Base-by-base conservation (phyloP, 139 green algal genomes). In the Medakamo hakoo region DNA sequence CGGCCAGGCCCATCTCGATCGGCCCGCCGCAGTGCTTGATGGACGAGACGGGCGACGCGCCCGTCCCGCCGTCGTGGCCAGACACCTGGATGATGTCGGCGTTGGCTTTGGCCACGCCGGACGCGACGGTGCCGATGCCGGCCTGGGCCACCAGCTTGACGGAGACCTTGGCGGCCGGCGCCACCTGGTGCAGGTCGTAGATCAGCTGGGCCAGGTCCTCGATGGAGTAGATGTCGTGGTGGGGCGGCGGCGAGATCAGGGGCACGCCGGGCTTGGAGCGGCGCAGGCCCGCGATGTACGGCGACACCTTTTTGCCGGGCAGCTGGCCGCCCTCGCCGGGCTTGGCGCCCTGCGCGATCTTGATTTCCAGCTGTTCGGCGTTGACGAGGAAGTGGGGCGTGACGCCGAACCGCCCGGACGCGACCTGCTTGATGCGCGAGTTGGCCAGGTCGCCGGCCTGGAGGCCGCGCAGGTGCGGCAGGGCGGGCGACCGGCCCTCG, bases 161-260 rank as follows among this genome's bases (percentile, higher is more conserved):
- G 2, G 77, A 90, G 26, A 98, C 92, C 80, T 92, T 94, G 68
- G 88, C 83, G 14, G 70, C 32, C 21, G 84, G 71, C 68, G 91
- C 93, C 63, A 96, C 80, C 68, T 74, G 66, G 67, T 84, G 79
- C 56, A 98, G 81, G 72, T 98, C 92, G 58, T 91, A 96, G 81
- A 98, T 98, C 67, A 98, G 89, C 85, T 99, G 93, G 16, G 93
- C 87, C 52, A 98, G 84, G 69, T 98, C 93, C 84, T 99, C 93
- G 64, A 98, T 99, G 63, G 91, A 98, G 85, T 98, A 99, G 78
- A 98, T 98, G 85, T 98, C 93, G 74, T 98, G 93, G 85, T 99
- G 93, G 18, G 93, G 93, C 0, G 93, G 93, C 4, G 93, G 93
- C 4, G 83, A 94, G 78, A 99, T 99, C 30, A 99, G 87, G 19